Evolutionary conservation across 345 rosid species (phyloP).

Genomic region (Eucalyptus caleyi): DNA sequence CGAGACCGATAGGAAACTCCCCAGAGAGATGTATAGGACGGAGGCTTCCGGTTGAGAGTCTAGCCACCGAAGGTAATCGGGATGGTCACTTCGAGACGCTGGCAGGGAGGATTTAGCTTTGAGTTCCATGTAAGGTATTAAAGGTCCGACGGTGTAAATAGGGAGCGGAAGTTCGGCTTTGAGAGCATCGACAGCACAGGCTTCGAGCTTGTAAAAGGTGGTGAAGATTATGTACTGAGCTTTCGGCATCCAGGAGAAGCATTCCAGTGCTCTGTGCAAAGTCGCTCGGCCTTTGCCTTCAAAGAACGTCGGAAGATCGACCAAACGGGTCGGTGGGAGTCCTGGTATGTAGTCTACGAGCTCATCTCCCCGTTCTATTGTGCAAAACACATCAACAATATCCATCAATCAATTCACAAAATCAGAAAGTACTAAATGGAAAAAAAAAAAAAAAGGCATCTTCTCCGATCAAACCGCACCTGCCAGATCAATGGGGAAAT

Average conservation of each 20-base stretch:
- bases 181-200: not conserved
- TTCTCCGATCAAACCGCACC: not conserved
- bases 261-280: not conserved
- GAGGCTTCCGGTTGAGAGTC: constrained; percentile 18
- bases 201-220: not conserved
- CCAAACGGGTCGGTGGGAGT: constrained; percentile 3
- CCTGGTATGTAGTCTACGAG: constrained; percentile 20
- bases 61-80: constrained; percentile 8
- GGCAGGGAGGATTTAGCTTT: not conserved
- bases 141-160: constrained; percentile 26
- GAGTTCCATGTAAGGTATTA: constrained; percentile 19
- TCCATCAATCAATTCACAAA: not conserved
- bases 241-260: not conserved
- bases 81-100: not conserved
- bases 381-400: not conserved
- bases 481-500: not conserved
- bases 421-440: not conserved
- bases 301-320: constrained; percentile 6
- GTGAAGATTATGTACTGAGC: not conserved
- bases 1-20: constrained; percentile 27
- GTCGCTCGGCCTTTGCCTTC: not conserved
- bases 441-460: not conserved
- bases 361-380: constrained; percentile 5
- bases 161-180: not conserved
- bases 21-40: constrained; percentile 23